Base-by-base conservation (phyloP, 805 yeast genomes). In the Lachancea meyersii region DNA sequence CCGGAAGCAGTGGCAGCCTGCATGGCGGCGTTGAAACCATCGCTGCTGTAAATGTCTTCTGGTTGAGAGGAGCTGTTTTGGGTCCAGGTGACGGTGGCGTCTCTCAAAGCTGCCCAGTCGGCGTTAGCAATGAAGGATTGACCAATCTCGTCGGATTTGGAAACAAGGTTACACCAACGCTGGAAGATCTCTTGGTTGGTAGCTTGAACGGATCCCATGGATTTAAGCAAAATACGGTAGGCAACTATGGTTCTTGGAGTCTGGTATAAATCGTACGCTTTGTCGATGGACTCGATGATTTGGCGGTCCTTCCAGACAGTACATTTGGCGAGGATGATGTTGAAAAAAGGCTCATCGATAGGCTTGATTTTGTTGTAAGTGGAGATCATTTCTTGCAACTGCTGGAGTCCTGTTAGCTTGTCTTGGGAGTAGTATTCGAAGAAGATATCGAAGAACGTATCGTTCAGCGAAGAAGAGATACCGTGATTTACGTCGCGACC, bases 51-150 rank as follows among this genome's bases (percentile, higher is more conserved):
- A 19, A 47, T 14, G 28, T 45, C 42, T 27, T 34, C 37, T 17
- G 38, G 44, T 17, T 44, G 43, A 16, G 28, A 22, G 13, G 44
- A 33, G 31, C 56, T 46, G 7, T 45, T 46, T 44, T 61, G 65
- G 18, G 65, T 55, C 65, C 65, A 63, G 4, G 66, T 61, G 8
- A 63, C 61, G 5, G 93, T 84, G 17, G 91, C 86, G 60, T 81
- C 88, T 66, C 89, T 77, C 45, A 85, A 62, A 2, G 91, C 83
- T 31, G 86, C 82, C 91, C 91, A 84, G 64, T 83, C 91, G 9
- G 93, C 91, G 58, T 78, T 79, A 5, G 91, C 88, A 51, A 84
- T 79, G 57, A 79, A 82, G 31, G 62, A 65, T 63, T 75, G 76
- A 9, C 79, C 78, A 39, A 69, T 71, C 35, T 62, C 63, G 26